phyloP scores from a whole-genome alignment of 768 basidiomycete species.

The Russula emetica region DNA sequence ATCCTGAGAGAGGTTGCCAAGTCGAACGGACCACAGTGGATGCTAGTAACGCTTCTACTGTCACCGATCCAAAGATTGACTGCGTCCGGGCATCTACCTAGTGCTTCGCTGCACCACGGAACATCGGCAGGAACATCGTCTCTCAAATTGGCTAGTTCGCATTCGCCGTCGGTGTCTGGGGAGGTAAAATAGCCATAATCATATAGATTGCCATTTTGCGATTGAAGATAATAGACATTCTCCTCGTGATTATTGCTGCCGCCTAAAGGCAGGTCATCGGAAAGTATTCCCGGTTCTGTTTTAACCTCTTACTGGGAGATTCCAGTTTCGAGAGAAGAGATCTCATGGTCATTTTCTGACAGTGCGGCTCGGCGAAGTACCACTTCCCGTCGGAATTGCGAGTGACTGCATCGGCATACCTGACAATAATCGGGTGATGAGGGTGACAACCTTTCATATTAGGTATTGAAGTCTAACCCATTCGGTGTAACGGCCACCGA shows the following conservation, averaged over 20 bases:
- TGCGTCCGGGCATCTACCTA: slow-evolving; percentile 76
- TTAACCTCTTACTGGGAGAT: neutral
- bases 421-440: slow-evolving; percentile 33
- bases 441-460: slow-evolving; percentile 2
- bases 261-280: slow-evolving; percentile 11
- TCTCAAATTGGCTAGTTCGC: slow-evolving; percentile 62
- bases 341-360: slow-evolving; percentile 63
- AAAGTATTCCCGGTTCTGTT: neutral
- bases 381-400: slow-evolving; percentile 46
- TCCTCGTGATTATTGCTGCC: slow-evolving; percentile 25
- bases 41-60: slow-evolving; percentile 67
- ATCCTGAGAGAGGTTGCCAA: neutral
- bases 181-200: slow-evolving; percentile 42
- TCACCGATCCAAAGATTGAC: slow-evolving; percentile 94
- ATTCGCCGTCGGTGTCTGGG: slow-evolving; percentile 34
- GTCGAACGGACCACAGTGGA: slow-evolving; percentile 68
- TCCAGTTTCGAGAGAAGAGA: slow-evolving; percentile 46
- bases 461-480: slow-evolving; percentile 49
- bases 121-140: slow-evolving; percentile 66
- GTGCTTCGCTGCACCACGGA: slow-evolving; percentile 69
- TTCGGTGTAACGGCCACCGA: slow-evolving; percentile 81
- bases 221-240: slow-evolving; percentile 72
- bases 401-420: slow-evolving; percentile 73
- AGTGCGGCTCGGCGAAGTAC: slow-evolving; percentile 74
- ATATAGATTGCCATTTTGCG: slow-evolving; percentile 88